Conservation (phyloP, 2,329 filamentous ascomycete genomes). For the Phyllachora maydis region DNA sequence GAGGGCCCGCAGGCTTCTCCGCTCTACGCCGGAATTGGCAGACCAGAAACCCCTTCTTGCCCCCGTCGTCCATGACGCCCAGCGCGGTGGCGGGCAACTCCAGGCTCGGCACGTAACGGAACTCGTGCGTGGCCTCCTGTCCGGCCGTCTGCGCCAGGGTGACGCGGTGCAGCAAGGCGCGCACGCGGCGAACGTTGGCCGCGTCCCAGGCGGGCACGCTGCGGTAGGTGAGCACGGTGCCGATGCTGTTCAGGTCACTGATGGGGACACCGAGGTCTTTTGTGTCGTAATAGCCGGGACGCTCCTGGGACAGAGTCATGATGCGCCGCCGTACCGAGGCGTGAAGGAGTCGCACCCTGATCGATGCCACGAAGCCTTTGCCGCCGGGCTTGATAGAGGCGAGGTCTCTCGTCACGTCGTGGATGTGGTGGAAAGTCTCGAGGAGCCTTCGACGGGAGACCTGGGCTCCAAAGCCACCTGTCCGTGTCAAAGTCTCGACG, state of each 20-base stretch:
- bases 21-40: slow-evolving; percentile 1
- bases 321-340: slow-evolving; percentile 46
- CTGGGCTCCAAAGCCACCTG: slow-evolving; percentile 50
- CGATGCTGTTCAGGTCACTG: slow-evolving; percentile 57
- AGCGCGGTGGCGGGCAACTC: too few species aligned
- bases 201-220: slow-evolving; percentile 16
- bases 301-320: slow-evolving; percentile 29
- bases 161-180: slow-evolving; percentile 2
- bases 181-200: slow-evolving; percentile 21
- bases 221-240: slow-evolving; percentile 38
- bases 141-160: slow-evolving; percentile 2
- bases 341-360: slow-evolving; percentile 50
- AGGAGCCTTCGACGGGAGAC: slow-evolving; percentile 40
- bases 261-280: slow-evolving; percentile 42
- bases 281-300: slow-evolving; percentile 41
- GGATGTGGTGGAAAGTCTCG: slow-evolving; percentile 57
- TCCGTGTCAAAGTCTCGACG: slow-evolving; percentile 53
- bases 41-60: not conserved
- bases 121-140: slow-evolving; percentile 3
- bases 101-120: slow-evolving; percentile 4
- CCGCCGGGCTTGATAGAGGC: slow-evolving; percentile 48
- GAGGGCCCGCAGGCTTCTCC: slow-evolving; percentile 2
- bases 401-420: slow-evolving; percentile 47
- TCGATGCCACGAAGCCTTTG: slow-evolving; percentile 39
- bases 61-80: not conserved